Conservation (phyloP, 345 rosid species). For the Physaria fendleri region DNA sequence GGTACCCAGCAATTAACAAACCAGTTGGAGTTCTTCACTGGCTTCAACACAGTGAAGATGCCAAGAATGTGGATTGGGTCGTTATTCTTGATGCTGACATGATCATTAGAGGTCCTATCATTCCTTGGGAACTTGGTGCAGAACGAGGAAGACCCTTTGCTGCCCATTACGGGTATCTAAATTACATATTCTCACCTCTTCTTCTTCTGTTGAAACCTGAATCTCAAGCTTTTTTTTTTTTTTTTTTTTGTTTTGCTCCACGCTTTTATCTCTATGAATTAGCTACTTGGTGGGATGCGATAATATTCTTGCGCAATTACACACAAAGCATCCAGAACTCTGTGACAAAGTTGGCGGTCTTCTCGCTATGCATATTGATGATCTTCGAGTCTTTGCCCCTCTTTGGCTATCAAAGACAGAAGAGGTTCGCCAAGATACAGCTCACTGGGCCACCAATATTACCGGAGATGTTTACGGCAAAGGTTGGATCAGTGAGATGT, state of each 20-base stretch:
- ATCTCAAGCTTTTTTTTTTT: not conserved
- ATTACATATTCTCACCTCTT: not conserved
- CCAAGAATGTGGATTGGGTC: conserved; percentile 87
- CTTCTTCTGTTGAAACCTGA: not conserved
- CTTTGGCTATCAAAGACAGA: conserved; percentile 96
- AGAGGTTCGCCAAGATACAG: conserved; percentile 87
- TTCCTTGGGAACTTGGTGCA: conserved; percentile 95
- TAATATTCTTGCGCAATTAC: conserved; percentile 74
- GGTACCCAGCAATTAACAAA: conserved; percentile 98
- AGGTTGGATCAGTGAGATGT: conserved; percentile 99
- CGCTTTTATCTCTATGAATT: conserved; percentile 1
- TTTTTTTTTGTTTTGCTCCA: not conserved
- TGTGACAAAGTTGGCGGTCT: conserved; percentile 99
- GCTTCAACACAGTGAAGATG: conserved; percentile 90
- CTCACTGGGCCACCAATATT: conserved; percentile 90
- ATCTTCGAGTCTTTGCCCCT: conserved; percentile 85
- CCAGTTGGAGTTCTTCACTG: conserved; percentile 94
- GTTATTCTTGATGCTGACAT: conserved; percentile 97
- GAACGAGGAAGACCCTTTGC: conserved; percentile 83
- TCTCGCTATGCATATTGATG: conserved; percentile 95
- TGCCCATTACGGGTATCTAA: conserved; percentile 76
- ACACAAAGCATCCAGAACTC: conserved; percentile 69
- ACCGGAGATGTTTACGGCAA: conserved; percentile 94
- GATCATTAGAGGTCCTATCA: conserved; percentile 88
- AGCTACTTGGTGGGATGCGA: conserved; percentile 95